Conservation (phyloP, 805 yeast genomes). For the Myxozyma kluyveri region DNA sequence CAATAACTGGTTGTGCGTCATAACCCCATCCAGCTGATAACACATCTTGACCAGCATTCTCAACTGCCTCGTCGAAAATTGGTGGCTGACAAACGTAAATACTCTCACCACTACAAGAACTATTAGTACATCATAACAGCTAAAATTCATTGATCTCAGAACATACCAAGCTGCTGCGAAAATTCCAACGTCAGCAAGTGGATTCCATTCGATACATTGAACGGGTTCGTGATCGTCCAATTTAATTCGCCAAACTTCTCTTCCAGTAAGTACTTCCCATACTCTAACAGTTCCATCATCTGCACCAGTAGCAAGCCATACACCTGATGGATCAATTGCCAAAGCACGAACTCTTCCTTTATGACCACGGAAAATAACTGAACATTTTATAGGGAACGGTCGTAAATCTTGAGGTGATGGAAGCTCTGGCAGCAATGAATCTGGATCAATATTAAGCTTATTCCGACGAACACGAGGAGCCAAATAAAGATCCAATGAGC, state of each 20-base stretch:
- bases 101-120: conserved; percentile 57
- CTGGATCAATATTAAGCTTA: conserved; percentile 92
- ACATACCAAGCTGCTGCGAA: conserved; percentile 66
- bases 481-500: conserved; percentile 86
- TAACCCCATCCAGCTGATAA: conserved; percentile 92
- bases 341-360: conserved; percentile 75
- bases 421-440: conserved; percentile 88
- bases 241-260: conserved; percentile 75
- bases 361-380: conserved; percentile 84
- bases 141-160: too few species aligned
- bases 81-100: conserved; percentile 84
- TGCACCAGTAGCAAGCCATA: conserved; percentile 96
- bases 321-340: conserved; percentile 82
- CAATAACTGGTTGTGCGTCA: conserved; percentile 44
- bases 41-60: conserved; percentile 71
- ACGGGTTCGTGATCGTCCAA: conserved; percentile 65
- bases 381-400: conserved; percentile 91
- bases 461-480: conserved; percentile 95
- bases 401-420: conserved; percentile 95
- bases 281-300: conserved; percentile 93
- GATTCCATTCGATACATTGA: conserved; percentile 87
- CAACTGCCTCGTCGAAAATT: conserved; percentile 81
- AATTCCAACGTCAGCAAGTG: conserved; percentile 68
- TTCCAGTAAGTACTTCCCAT: conserved; percentile 96
- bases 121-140: too few species aligned